phyloP scores from a whole-genome alignment of 139 green algal genomes.

The Spirogloea muscicola region DNA sequence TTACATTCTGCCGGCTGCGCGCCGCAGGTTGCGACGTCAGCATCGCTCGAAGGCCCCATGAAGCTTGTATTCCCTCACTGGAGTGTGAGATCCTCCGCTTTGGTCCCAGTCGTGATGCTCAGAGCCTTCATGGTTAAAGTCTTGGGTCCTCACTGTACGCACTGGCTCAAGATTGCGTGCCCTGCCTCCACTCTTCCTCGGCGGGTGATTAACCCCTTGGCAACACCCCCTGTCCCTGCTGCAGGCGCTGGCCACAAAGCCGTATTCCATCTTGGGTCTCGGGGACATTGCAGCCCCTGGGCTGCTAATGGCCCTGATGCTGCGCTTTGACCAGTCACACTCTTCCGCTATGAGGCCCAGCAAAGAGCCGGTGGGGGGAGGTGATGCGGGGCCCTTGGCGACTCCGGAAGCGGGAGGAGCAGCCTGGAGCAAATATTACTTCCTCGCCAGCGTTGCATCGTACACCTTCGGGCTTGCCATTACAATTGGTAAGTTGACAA shows the following conservation, averaged over 20 bases:
- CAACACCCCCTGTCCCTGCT: too few species aligned
- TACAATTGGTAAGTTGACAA: slow-evolving; percentile 24
- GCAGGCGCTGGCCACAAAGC: not conserved
- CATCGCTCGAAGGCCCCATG: slow-evolving; percentile 26
- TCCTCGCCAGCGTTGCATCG: slow-evolving; percentile 8
- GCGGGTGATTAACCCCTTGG: too few species aligned
- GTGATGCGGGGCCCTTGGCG: not conserved
- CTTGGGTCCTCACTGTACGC: too few species aligned
- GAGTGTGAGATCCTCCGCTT: too few species aligned
- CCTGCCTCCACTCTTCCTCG: too few species aligned
- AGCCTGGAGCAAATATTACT: slow-evolving; percentile 22
- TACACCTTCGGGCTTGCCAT: slow-evolving; percentile 25
- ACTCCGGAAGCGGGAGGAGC: not conserved
- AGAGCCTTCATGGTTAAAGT: too few species aligned
- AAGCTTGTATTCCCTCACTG: slow-evolving; percentile 34
- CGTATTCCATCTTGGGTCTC: slow-evolving; percentile 56
- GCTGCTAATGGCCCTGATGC: slow-evolving; percentile 69
- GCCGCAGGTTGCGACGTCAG: slow-evolving; percentile 34
- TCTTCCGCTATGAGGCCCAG: not conserved
- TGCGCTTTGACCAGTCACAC: slow-evolving; percentile 52
- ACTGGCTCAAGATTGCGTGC: too few species aligned
- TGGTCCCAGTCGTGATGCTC: too few species aligned
- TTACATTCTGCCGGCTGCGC: too few species aligned
- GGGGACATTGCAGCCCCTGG: slow-evolving; percentile 87
- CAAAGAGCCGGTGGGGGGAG: not conserved